Base-by-base conservation (phyloP, 2,329 filamentous ascomycete genomes). In the Fusarium palustre region DNA sequence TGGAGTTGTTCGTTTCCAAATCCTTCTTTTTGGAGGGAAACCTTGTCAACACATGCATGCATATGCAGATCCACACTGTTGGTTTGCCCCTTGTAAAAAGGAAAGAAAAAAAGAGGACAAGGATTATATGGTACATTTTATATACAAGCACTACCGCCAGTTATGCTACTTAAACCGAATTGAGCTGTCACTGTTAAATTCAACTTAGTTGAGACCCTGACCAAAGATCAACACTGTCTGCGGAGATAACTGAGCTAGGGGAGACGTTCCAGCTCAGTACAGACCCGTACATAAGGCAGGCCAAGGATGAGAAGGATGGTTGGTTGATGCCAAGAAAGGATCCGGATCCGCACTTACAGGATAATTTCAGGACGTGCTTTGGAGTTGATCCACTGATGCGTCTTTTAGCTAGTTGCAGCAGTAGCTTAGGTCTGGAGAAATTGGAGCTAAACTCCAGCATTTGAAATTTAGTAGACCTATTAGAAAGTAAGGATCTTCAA, bases 1-100 rank as follows among this genome's bases (percentile, higher is more conserved):
- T 39, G 34, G 22, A 41, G 48, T 39, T 28, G 33, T 36, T 39
- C 34, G 18, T 25, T 34, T 38, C 34, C 20, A n/a, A 25, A 20
- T n/a, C 18, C 18, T 59, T 41, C 53, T 31, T 38, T 30, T 46
- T 59, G 30, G 59, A 28, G 22, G 33, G 3, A 43, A 49, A 49
- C 58, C 34, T 42, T 24, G 47, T 38, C 41, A 48, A 38, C 43
- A 24, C 42, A 57, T 48, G 36, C 58, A 57, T 48, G 36, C 58
- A 57, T 63, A 43, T 63, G 42, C 48, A 56, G 59, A 53, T 63
- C 59, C 59, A 63, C 59, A 60, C 13, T 41, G 48, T 50, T 50
- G 34, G 48, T 22, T 50, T n/a, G 13, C 28, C 33, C 48, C 48
- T 39, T 50, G 48, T 28, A 50, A 25, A 22, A 50, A n/a, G 24